Evolutionary conservation across 169 alveolate species (phyloP).

Genomic region (Theileria annulata): DNA sequence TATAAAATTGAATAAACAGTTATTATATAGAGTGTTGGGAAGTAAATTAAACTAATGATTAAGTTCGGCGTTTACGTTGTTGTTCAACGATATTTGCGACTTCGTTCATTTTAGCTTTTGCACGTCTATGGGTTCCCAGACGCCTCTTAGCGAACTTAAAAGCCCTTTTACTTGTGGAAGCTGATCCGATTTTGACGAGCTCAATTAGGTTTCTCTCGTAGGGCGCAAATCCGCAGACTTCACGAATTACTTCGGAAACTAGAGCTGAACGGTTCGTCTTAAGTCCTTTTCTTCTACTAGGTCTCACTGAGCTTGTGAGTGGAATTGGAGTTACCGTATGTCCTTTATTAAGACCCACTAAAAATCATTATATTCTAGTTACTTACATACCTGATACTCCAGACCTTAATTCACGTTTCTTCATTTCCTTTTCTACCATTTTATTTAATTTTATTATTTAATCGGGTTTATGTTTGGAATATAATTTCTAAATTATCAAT

Average conservation of each 20-base stretch:
- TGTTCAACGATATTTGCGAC: constrained; percentile 85
- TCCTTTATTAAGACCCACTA: constrained; percentile 83
- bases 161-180: constrained; percentile 97
- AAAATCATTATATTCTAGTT: neutral
- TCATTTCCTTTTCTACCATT: constrained; percentile 54
- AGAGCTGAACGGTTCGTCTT: constrained; percentile 88
- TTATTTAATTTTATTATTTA: neutral
- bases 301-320: constrained; percentile 73
- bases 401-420: constrained; percentile 50
- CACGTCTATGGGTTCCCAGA: constrained; percentile 99
- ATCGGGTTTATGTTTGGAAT: constrained; percentile 33
- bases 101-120: constrained; percentile 94
- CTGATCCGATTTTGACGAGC: constrained; percentile 94
- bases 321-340: constrained; percentile 80
- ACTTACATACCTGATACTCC: constrained; percentile 58
- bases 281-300: constrained; percentile 86
- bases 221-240: constrained; percentile 98
- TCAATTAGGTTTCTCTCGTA: constrained; percentile 98
- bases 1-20: constrained; percentile 5
- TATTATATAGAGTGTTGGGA: too few species aligned
- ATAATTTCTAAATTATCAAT: neutral
- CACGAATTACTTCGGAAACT: constrained; percentile 93
- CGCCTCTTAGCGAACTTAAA: constrained; percentile 96
- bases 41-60: constrained; percentile 4
- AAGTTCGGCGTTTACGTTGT: constrained; percentile 80